phyloP scores from a whole-genome alignment of 129 eudicot genomes.

The Gnaphalium uliginosum region DNA sequence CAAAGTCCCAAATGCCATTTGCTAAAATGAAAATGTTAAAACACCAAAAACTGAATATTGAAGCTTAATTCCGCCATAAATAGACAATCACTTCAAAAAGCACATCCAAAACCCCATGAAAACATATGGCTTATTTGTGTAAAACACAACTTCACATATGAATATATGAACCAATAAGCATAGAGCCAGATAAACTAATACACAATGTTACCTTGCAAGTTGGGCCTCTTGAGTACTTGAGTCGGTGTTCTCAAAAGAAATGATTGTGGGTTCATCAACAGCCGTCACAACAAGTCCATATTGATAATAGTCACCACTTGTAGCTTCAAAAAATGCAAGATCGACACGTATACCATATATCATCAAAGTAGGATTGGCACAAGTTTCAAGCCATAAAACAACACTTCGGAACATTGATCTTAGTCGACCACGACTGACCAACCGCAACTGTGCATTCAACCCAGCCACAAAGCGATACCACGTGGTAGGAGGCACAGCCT shows the following conservation, averaged over 20 bases:
- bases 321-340: conserved; percentile 83
- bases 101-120: no score
- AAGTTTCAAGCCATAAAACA: conserved; percentile 71
- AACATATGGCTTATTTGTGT: no score
- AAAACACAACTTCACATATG: background rate
- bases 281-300: conserved; percentile 76
- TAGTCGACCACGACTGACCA: conserved; percentile 82
- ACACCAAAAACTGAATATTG: background rate
- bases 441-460: conserved; percentile 88
- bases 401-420: conserved; percentile 65
- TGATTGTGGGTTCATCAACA: conserved; percentile 44
- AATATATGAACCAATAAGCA: conserved; percentile 10
- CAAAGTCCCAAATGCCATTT: no score
- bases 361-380: conserved; percentile 78
- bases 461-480: conserved; percentile 99
- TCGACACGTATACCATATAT: conserved; percentile 66
- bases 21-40: background rate
- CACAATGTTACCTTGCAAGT: conserved; percentile 47
- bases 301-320: conserved; percentile 68
- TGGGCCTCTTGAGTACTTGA: conserved; percentile 42
- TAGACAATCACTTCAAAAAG: no score
- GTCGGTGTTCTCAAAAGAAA: conserved; percentile 42
- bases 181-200: background rate
- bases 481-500: conserved; percentile 89
- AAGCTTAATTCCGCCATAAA: background rate